Base-by-base conservation (phyloP, 768 basidiomycete species). In the Pisolithus marmoratus region DNA sequence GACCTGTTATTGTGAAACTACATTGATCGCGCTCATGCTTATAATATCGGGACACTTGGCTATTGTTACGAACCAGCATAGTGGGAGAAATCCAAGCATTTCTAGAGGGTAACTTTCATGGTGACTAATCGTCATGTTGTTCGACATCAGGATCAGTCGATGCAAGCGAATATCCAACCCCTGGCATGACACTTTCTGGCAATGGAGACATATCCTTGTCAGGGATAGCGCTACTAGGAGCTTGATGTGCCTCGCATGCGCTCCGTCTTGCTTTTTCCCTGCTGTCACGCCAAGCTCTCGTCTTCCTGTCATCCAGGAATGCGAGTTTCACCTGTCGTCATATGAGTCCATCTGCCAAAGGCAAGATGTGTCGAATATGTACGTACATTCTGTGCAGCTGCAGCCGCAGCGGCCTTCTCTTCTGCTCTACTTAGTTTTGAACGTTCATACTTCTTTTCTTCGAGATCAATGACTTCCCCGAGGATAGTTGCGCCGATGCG, bases 271-370 rank as follows among this genome's bases (percentile, higher is more conserved):
- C 71, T 61, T 69, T 77, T 55, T 91, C 88, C 56, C 80, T 73
- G 59, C 84, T 72, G 53, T 89, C 82, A 8, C 66, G 67, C 53
- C 77, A 48, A 58, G 69, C 64, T 60, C 82, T 84, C 1, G 71
- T 67, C 60, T 74, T 84, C 47, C 90, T 78, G 62, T 93, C 90
- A 44, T 93, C 90, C 60, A 90, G 74, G 63, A 81, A 91, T 2
- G 84, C 84, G 46, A 90, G 67, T 63, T 83, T 87, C n/a, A 87
- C 82, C 90, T 91, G 56, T 2, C 50, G 17, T 36, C 29, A 14
- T 5, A 48, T 46, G 48, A 49, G 22, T 48, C 43, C 17, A 26
- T 26, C 3, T 46, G 38, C 14, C 8, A 2, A 3, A 20, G 22
- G 19, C 12, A 51, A 12, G 23, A 8, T 8, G 34, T 34, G 12